Base-by-base conservation (phyloP, 1,284 basidiomycete genomes). In the Porodaedalea pini region DNA sequence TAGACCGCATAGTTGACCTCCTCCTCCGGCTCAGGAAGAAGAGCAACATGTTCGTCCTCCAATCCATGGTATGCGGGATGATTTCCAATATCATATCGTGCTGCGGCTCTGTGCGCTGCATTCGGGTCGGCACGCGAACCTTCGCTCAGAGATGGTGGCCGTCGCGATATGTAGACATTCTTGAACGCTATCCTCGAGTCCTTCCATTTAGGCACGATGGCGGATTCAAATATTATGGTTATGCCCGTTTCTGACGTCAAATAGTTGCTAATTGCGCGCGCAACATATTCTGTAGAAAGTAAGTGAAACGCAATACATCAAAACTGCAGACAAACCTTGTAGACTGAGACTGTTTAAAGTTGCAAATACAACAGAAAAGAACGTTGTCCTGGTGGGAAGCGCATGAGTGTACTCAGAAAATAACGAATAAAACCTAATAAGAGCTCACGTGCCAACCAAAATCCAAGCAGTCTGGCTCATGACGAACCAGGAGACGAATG, bases 201-300 rank as follows among this genome's bases (percentile, higher is more conserved):
- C 60, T 92, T 92, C 94, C 96, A 98, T 69, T 94, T 94, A 2
- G 96, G 96, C 3, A 99, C 94, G 64, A 99, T 95, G 27, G 97
- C 97, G 5, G 92, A 94, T 72, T 98, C 96, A 70, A 98, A 99
- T 51, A 97, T 91, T 64, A 99, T 89, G 3, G 87, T 94, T 44
- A 97, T 86, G 0, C 97, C 97, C 0, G 94, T 97, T 69, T 95
- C 90, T 0, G 86, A 79, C 1, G 97, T 98, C 54, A 99, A 77
- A 68, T 98, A 96, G 71, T 95, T 87, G 60, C 94, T 96, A 48
- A 99, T 88, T 43, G 85, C 87, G 45, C 87, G 82, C 4, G 95
- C 97, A 43, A 99, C 82, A 68, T 89, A 92, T 68, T 91, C 94
- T 92, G 60, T 4, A 54, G 3, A 37, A 36, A 27, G 36, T n/a